Base-by-base conservation (phyloP, 78 protist genomes). In the Dictyostelium firmibasis region DNA sequence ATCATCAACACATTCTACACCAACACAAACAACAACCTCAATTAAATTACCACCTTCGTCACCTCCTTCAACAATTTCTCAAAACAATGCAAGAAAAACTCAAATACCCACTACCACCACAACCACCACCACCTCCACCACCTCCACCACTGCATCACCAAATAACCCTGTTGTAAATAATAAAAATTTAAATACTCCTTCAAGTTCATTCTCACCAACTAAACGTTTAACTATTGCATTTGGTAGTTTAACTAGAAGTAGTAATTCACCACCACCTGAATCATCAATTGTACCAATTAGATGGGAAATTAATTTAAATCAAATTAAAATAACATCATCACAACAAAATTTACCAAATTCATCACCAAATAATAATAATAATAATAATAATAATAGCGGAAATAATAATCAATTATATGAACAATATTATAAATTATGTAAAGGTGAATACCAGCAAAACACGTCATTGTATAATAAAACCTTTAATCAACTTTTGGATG, bases 301-400 rank as follows among this genome's bases (percentile, higher is more conserved):
- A 38, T 86, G 92, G 92, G 92, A 86, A 27, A 81, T 41, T 7
- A 86, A 86, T 77, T 50, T 86, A 23, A 77, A 75, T 60, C 78
- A 75, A 53, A 31, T 13, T 70, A 70, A 41, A 81, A 16, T 41
- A 78, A 20, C 81, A 14, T 76, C 57, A 36, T 38, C 57, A 13
- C 18, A 7, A 16, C 62, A 81, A 50, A 50, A 10, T 44, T 25
- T 60, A 25, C 5, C 35, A 35, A 3, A 67, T n/a, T 3, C 23
- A 23, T 44, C 47, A 41, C 41, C 83, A 76, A n/a, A n/a, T 5
- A 4, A 57, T 57, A 57, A 57, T 57, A 57, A 57, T 57, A 20
- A 57, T 57, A 57, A 20, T 20, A 20, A 6, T 20, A 57, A 57
- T 57, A 57, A 35, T 35, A 75, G 38, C 18, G 38, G 7, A 20